Base-by-base conservation (phyloP, 345 rosid species). In the Geranium rotundifolium region DNA sequence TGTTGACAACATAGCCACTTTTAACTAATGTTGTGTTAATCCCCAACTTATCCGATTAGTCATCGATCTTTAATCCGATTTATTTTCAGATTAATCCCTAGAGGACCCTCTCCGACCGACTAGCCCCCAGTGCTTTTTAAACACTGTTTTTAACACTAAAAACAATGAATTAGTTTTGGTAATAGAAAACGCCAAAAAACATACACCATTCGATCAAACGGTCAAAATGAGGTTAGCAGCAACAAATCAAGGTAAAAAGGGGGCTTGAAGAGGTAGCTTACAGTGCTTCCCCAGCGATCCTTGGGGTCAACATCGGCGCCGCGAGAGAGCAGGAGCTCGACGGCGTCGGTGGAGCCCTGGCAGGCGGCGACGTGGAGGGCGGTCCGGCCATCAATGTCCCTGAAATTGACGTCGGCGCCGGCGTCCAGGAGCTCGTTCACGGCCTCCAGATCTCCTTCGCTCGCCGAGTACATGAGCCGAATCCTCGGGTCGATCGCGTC, bases 211-310 rank as follows among this genome's bases (percentile, higher is more conserved):
- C 6, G 3, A 34, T 4, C 10, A 4, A 34, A 34, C 41, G 10
- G 10, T 34, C 41, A 5, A 34, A 5, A 4, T 8, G 2, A 34
- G 41, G 0, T 34, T 4, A 34, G 4, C 41, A 46, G 10, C 8
- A 46, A 46, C 52, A 46, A 46, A 12, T 9, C 10, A 41, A 41
- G 10, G 37, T 19, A 46, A 20, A 18, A 29, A 37, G 18, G 2
- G 54, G 15, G 31, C 65, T 31, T 34, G 30, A 18, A 8, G 19
- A 29, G 17, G 34, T n/a, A 62, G 18, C 86, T 84, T 80, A 91
- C 98, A 58, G 98, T 89, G 85, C 98, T 91, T 17, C 95, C 98
- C 96, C 98, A 89, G 0, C 92, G 89, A 68, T 91, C 96, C 58
- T 84, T 75, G 68, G 81, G 71, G 60, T 91, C 86, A 52, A 85